Evolutionary conservation across 148 eudicot species (phyloP).

Genomic region (Rhododendron williamsianum): DNA sequence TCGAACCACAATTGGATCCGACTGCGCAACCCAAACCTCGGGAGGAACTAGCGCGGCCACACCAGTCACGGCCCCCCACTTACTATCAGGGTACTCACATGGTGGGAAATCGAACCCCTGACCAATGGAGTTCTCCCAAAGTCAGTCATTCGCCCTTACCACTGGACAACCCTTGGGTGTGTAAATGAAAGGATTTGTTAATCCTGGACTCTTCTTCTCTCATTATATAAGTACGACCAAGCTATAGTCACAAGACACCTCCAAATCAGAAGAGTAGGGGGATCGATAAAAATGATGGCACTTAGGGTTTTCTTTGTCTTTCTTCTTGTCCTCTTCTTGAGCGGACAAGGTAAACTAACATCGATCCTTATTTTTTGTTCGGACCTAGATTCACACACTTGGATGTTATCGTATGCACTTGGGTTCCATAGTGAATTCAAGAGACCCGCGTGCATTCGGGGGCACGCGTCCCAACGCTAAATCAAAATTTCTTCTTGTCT

Average conservation of each 20-base stretch:
- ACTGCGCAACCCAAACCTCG: no score
- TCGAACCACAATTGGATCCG: no score
- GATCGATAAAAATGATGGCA: not conserved
- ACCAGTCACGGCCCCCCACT: no score
- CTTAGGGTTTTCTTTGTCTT: not conserved
- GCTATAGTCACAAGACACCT: not conserved
- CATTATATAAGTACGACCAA: not conserved
- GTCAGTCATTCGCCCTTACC: no score
- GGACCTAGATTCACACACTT: not conserved
- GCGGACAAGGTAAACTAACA: not conserved
- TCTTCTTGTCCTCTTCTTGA: not conserved
- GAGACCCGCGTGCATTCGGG: not conserved
- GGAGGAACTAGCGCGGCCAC: no score
- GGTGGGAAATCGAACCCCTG: no score
- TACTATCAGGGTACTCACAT: no score
- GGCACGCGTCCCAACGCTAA: not conserved
- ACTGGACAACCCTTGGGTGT: no score
- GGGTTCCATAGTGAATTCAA: not conserved
- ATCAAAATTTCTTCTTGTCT: no score
- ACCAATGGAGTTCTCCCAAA: no score
- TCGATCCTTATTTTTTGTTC: not conserved
- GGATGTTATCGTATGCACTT: not conserved
- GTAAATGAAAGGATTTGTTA: not conserved
- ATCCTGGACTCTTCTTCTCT: not conserved
- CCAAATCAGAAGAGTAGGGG: not conserved